Conservation (phyloP, 2,329 filamentous ascomycete genomes). For the Coniochaeta sp. region DNA sequence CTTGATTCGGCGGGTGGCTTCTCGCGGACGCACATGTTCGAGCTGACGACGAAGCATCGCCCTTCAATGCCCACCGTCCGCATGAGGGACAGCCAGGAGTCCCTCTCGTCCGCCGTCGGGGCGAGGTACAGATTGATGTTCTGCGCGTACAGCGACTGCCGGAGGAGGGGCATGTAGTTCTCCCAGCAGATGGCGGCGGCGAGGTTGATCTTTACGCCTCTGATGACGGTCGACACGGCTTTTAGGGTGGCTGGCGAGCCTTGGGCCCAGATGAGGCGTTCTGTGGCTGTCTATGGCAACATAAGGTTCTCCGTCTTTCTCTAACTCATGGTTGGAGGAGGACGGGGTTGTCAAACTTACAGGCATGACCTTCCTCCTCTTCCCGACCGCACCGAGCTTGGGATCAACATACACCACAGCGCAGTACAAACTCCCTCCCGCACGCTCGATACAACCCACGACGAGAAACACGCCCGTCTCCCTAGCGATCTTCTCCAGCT, state of each 20-base stretch:
- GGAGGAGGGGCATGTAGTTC: constrained; percentile 87
- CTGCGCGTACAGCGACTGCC: constrained; percentile 78
- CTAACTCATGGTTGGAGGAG: not conserved
- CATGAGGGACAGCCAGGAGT: constrained; percentile 79
- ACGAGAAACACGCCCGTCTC: constrained; percentile 79
- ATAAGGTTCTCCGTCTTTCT: no score
- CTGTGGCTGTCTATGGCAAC: constrained; percentile 58
- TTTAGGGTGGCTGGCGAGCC: constrained; percentile 71
- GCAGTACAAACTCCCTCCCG: constrained; percentile 80
- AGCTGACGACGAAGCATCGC: constrained; percentile 75
- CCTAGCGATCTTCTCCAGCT: constrained; percentile 66
- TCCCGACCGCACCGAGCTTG: constrained; percentile 64
- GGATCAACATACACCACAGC: constrained; percentile 78
- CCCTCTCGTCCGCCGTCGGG: constrained; percentile 78
- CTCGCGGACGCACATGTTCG: constrained; percentile 71
- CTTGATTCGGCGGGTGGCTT: constrained; percentile 36
- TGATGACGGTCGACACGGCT: constrained; percentile 73
- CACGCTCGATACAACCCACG: constrained; percentile 70
- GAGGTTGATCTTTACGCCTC: constrained; percentile 71
- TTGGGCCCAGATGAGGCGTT: constrained; percentile 84
- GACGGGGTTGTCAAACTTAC: constrained; percentile 34
- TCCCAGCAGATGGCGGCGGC: constrained; percentile 94
- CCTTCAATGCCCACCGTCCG: constrained; percentile 76
- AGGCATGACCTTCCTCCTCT: constrained; percentile 88
- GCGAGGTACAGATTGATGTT: constrained; percentile 90